Base-by-base conservation (phyloP, 371 early-diverging fungal species). In the Entomophthora muscae region DNA sequence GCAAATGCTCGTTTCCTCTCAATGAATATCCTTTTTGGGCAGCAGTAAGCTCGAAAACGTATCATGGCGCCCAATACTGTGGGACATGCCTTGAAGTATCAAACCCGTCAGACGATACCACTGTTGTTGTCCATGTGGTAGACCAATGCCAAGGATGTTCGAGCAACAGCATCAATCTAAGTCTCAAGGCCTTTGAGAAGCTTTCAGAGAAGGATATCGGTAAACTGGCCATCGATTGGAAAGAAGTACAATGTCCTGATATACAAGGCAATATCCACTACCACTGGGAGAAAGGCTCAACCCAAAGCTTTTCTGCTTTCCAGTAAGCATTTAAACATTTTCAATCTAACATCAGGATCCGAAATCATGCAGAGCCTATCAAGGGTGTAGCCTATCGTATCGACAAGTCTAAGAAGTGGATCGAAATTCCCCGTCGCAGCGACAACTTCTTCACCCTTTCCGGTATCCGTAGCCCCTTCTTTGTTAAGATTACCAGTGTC, bases 281-380 rank as follows among this genome's bases (percentile, higher is more conserved):
- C 42, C 27, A 17, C n/a, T 59, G 60, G 60, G 23, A 32, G 23
- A 22, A 32, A 33, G 60, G 60, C 42, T 32, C 32, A 3, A 59
- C 31, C 23, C 31, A 32, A 32, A 33, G 60, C 33, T 59, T 32
- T 32, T 32, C 28, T 32, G 60, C 60, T n/a, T 10, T 59, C 33
- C 60, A 59, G 60, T 57, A 57, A 57, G 57, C 13, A n/a, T n/a
- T n/a, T n/a, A n/a, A n/a, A n/a, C n/a, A n/a, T 10, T 57, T 13
- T 29, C 29, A 17, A 26, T 22, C 10, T 22, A 26, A 26, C 31
- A 29, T n/a, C 31, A 57, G 57, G 22, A 22, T 59, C 23, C 2
- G 42, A 12, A 59, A 59, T 29, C 23, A 59, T 32, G 60, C 42
- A 21, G 12, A 31, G 22, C 33, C 60, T 59, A 23, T 59, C 7